Conservation (phyloP, 371 early-diverging fungal species). For the Zancudomyces culisetae region DNA sequence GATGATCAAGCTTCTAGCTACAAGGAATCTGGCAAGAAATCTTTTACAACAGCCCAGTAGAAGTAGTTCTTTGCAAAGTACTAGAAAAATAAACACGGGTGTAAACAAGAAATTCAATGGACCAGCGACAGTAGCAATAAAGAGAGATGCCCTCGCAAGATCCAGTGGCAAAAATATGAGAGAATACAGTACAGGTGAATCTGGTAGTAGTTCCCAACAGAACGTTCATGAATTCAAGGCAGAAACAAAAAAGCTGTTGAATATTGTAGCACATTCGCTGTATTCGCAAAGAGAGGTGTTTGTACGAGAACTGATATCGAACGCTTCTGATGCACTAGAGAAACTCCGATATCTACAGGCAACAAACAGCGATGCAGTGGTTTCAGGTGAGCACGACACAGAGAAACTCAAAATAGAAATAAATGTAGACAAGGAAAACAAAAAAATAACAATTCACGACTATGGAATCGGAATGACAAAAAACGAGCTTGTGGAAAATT, state of each 20-base stretch:
- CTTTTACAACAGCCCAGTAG: no score
- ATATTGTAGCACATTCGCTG: constrained; percentile 70
- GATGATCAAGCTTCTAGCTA: no score
- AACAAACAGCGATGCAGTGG: constrained; percentile 29
- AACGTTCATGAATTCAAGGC: constrained; percentile 52
- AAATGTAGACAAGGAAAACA: constrained; percentile 43
- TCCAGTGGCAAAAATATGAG: no score
- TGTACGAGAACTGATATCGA: constrained; percentile 90
- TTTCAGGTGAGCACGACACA: no score
- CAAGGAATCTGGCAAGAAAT: no score
- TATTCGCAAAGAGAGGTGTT: constrained; percentile 81
- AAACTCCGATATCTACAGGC: constrained; percentile 73
- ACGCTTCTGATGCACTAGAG: constrained; percentile 96
- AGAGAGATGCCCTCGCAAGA: no score
- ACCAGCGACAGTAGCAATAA: no score
- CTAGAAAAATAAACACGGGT: no score
- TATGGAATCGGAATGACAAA: constrained; percentile 97
- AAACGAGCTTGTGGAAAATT: constrained; percentile 56
- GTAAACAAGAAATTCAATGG: no score
- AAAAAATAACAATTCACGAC: constrained; percentile 76
- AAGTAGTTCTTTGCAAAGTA: no score
- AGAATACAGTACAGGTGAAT: no score
- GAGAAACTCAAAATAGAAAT: constrained; percentile 71
- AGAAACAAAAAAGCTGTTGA: constrained; percentile 61
- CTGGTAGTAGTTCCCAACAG: no score